Evolutionary conservation across 2,329 filamentous ascomycete species (phyloP).

Genomic region (Penicillium sp.): DNA sequence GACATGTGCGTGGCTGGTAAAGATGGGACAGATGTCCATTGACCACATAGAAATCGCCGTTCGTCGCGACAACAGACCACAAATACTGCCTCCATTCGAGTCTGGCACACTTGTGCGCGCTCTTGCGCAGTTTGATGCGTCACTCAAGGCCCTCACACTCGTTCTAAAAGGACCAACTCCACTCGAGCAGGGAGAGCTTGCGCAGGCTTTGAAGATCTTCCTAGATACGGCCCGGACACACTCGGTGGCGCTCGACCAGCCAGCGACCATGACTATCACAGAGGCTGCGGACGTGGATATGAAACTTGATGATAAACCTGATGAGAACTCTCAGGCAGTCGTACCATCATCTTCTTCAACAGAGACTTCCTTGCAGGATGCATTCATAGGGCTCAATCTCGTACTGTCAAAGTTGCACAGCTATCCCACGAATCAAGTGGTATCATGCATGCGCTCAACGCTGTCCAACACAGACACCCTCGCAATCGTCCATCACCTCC

Average conservation of each 20-base stretch:
- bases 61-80: constrained; percentile 30
- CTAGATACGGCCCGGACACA: constrained; percentile 35
- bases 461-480: constrained; percentile 38
- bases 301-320: constrained; percentile 3
- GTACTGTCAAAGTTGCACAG: constrained; percentile 34
- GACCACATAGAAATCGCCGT: constrained; percentile 40
- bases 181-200: constrained; percentile 37
- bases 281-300: constrained; percentile 22
- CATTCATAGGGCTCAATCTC: constrained; percentile 37
- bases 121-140: constrained; percentile 36
- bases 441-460: constrained; percentile 34
- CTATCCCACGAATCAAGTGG: constrained; percentile 27
- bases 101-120: constrained; percentile 37
- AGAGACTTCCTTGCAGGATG: constrained; percentile 27
- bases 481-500: constrained; percentile 40
- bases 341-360: constrained; percentile 1
- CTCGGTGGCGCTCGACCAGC: constrained; percentile 30
- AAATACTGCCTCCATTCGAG: constrained; percentile 34
- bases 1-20: constrained; percentile 41
- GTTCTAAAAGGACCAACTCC: constrained; percentile 34
- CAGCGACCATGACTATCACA: constrained; percentile 27
- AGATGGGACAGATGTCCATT: constrained; percentile 33
- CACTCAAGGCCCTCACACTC: constrained; percentile 33
- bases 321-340: background rate
- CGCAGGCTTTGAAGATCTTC: constrained; percentile 36